Evolutionary conservation across 192 early-diverging fungal genomes (phyloP).

Genomic region (Coemansia sp.): DNA sequence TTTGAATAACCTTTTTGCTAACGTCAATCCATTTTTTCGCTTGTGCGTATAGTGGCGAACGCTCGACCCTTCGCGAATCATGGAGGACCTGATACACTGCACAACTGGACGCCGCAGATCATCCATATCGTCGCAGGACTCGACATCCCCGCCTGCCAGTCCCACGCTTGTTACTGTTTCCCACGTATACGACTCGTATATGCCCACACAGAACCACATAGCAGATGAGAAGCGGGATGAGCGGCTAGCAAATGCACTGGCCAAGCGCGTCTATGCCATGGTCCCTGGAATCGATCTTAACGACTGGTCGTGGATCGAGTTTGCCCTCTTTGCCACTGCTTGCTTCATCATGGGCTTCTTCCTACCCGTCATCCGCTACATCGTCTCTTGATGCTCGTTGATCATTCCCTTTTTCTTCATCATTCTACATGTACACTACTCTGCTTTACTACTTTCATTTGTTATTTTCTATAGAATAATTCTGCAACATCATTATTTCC

Average conservation of each 20-base stretch:
- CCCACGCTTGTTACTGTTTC: constrained; percentile 37
- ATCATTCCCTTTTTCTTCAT: neutral
- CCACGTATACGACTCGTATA: constrained; percentile 19
- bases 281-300: constrained; percentile 45
- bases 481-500: neutral
- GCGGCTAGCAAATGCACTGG: constrained; percentile 23
- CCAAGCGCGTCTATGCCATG: constrained; percentile 35
- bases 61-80: constrained; percentile 50
- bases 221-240: constrained; percentile 15
- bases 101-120: constrained; percentile 33
- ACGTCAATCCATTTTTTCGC: neutral
- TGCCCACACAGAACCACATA: neutral
- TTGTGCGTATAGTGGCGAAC: constrained; percentile 40
- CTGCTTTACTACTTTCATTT: neutral
- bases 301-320: constrained; percentile 53
- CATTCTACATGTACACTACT: constrained; percentile 2
- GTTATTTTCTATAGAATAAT: neutral
- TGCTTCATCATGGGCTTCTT: constrained; percentile 43
- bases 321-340: constrained; percentile 41
- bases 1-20: neutral
- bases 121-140: constrained; percentile 37
- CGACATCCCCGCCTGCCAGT: constrained; percentile 17
- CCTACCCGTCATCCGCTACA: constrained; percentile 31
- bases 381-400: neutral
- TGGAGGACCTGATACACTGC: constrained; percentile 53